phyloP scores from a whole-genome alignment of 2,329 filamentous ascomycete genomes.

The Clonostachys rhizophaga region DNA sequence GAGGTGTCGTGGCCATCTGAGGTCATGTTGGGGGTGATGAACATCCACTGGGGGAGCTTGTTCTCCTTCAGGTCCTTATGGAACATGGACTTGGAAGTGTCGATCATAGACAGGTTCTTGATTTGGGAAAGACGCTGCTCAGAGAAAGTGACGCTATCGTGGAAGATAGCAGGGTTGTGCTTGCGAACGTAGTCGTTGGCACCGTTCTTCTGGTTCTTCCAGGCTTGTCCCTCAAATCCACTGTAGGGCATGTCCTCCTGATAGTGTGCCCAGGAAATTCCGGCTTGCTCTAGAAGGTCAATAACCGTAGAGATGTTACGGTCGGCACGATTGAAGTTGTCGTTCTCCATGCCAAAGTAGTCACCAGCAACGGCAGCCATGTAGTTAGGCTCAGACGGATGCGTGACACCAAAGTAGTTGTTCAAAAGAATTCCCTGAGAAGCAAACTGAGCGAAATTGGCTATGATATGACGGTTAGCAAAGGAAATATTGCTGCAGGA shows the following conservation, averaged over 20 bases:
- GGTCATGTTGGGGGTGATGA: conserved; percentile 72
- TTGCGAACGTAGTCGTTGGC: conserved; percentile 79
- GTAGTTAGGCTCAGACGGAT: conserved; percentile 76
- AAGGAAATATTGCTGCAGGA: not conserved
- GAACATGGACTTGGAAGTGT: conserved; percentile 49
- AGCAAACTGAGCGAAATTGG: conserved; percentile 18
- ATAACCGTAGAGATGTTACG: conserved; percentile 61
- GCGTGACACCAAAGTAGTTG: conserved; percentile 55
- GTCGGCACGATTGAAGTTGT: conserved; percentile 55
- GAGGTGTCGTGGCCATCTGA: conserved; percentile 72
- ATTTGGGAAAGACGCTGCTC: conserved; percentile 59
- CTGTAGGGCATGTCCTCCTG: conserved; percentile 74
- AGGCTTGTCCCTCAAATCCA: conserved; percentile 63
- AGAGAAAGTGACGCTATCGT: conserved; percentile 57
- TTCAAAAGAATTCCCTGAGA: conserved; percentile 20
- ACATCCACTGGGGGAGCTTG: conserved; percentile 67
- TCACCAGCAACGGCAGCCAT: conserved; percentile 64
- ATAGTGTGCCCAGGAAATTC: conserved; percentile 67
- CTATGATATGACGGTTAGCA: conserved; percentile 5
- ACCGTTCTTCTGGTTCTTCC: conserved; percentile 59
- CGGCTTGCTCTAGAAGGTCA: conserved; percentile 63
- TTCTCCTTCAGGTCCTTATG: conserved; percentile 58
- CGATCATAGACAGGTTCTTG: conserved; percentile 59
- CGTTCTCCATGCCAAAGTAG: conserved; percentile 69
- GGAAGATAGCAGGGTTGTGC: conserved; percentile 67